Conservation (phyloP, 2,329 filamentous ascomycete species). For the Camptophora hylomeconis region DNA sequence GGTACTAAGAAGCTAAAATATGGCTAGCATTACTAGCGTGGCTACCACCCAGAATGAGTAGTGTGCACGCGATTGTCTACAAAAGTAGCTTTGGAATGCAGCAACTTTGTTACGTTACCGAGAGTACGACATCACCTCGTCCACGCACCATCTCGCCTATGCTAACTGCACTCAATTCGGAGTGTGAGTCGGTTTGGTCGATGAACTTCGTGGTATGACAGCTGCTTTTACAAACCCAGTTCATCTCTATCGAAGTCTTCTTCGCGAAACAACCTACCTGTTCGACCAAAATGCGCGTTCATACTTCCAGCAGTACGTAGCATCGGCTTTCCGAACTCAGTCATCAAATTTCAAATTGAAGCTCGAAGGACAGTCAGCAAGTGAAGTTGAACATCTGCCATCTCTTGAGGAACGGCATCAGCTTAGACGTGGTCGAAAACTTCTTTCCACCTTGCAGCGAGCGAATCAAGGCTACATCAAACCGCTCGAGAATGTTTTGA, state of each 20-base stretch:
- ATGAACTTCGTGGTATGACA: slow-evolving; percentile 6
- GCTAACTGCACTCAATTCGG: no score
- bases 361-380: neutral
- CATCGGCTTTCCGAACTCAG: slow-evolving; percentile 31
- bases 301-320: slow-evolving; percentile 37
- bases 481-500: slow-evolving; percentile 39
- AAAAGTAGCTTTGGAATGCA: no score
- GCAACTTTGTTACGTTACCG: no score
- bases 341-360: neutral
- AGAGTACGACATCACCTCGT: no score
- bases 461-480: slow-evolving; percentile 44
- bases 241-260: slow-evolving; percentile 41
- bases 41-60: no score
- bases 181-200: no score
- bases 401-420: slow-evolving; percentile 2
- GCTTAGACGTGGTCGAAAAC: slow-evolving; percentile 20
- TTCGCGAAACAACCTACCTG: slow-evolving; percentile 48
- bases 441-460: slow-evolving; percentile 32
- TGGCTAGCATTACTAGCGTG: no score
- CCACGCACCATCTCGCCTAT: no score
- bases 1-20: no score
- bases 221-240: slow-evolving; percentile 17
- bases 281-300: slow-evolving; percentile 41
- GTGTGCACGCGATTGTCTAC: no score
- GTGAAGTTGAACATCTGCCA: neutral